Percentiles rank a stretch among this genome's conserved stretches.
phyloP scores from a whole-genome alignment of 1,139 yeast species.

The Candida labiduridarum region DNA sequence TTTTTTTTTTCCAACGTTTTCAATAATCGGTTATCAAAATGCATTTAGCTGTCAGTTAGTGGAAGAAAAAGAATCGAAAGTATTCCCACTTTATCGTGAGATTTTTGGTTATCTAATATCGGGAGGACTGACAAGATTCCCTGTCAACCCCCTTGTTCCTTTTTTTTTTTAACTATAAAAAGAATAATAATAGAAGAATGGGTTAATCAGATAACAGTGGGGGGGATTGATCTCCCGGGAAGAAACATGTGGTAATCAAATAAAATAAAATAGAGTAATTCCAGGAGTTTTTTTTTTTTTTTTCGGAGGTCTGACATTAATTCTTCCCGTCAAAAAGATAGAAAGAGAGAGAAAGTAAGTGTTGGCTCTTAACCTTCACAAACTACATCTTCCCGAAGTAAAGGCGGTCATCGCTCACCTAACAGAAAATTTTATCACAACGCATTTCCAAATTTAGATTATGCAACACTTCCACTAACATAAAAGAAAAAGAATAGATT shows the following conservation, averaged over 20 bases:
- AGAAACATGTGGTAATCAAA: too few species aligned
- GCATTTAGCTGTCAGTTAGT: not conserved
- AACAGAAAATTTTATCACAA: not conserved
- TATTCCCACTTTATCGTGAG: not conserved
- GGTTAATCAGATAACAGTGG: too few species aligned
- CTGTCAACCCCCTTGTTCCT: too few species aligned
- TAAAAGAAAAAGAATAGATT: too few species aligned
- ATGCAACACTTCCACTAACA: not conserved
- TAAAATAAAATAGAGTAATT: too few species aligned
- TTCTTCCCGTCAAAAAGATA: too few species aligned
- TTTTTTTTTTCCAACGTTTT: too few species aligned
- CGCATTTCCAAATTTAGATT: not conserved
- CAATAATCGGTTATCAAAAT: not conserved
- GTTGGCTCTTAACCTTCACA: not conserved
- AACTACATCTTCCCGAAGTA: conserved; percentile 2
- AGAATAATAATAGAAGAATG: too few species aligned
- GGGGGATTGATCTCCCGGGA: too few species aligned
- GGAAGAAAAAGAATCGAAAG: not conserved
- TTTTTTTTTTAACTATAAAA: too few species aligned
- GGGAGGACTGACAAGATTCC: not conserved
- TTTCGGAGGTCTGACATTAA: too few species aligned
- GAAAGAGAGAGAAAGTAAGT: not conserved
- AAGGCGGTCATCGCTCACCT: not conserved
- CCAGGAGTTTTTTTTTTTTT: too few species aligned
- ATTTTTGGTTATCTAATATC: not conserved